Percentiles rank a stretch among this genome's conserved stretches.
These are phyloP conservation scores for Ophiostoma ips DNA, from an alignment of 2,329 filamentous ascomycete genomes.

Conservation along the genomic window DNA sequence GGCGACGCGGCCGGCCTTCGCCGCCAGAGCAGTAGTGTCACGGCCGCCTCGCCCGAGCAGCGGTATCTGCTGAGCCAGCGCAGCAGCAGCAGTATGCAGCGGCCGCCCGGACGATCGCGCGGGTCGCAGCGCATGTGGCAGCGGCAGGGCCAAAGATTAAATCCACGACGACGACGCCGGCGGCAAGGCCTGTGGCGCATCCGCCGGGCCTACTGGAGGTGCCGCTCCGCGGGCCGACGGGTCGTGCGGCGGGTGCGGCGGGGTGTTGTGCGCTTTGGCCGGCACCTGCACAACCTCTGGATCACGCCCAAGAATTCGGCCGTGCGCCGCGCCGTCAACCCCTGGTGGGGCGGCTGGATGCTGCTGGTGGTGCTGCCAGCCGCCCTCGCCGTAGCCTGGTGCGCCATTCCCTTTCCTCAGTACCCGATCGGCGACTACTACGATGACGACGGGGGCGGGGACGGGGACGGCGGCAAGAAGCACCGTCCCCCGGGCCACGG, in stretches of 20 bases:
- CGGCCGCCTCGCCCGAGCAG: neutral
- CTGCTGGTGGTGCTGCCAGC: constrained; percentile 49
- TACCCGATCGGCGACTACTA: constrained; percentile 38
- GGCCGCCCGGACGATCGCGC: too few species aligned
- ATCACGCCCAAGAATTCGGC: constrained; percentile 44
- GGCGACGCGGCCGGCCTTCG: neutral
- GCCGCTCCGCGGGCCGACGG: constrained; percentile 18
- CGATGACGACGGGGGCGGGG: constrained; percentile 17
- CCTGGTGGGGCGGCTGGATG: constrained; percentile 50
- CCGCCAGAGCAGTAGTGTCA: constrained; percentile 1
- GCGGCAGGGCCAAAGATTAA: neutral
- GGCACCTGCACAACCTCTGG: constrained; percentile 38
- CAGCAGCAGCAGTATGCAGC: too few species aligned
- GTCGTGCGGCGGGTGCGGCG: constrained; percentile 14
- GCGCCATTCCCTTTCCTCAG: constrained; percentile 50
- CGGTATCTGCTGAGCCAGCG: constrained; percentile 4
- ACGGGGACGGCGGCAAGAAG: constrained; percentile 13
- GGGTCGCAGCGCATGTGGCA: neutral
- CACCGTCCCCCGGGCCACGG: constrained; percentile 47
- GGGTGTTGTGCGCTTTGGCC: constrained; percentile 18
- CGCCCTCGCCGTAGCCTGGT: constrained; percentile 47
- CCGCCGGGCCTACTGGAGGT: neutral
- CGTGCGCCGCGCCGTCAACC: constrained; percentile 43
- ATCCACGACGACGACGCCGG: too few species aligned
- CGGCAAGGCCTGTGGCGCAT: neutral